Percentiles rank a stretch among this genome's conserved stretches.
Conservation (phyloP, 495 filamentous ascomycete genomes). For the Xylaria longipes region DNA sequence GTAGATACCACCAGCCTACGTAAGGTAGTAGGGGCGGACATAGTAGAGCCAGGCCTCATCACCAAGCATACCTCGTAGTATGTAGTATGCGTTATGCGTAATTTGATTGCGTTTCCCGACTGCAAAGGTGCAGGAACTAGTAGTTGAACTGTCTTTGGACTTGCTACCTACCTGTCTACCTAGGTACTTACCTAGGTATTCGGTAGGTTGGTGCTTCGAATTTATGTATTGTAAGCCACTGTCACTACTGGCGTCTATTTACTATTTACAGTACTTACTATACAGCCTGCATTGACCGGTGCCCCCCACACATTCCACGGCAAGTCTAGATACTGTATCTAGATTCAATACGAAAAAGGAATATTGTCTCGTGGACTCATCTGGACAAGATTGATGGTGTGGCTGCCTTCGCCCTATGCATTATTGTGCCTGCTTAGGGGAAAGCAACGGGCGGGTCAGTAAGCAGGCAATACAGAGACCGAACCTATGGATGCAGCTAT, state of each 20-base stretch:
- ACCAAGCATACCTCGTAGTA: not conserved
- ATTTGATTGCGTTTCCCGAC: not conserved
- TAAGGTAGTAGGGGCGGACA: not conserved
- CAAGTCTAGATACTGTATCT: not conserved
- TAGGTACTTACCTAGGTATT: too few relatives aligned
- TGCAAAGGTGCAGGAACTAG: not conserved
- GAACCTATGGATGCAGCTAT: not conserved
- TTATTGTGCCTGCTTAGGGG: not conserved
- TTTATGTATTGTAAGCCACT: conserved; percentile 6
- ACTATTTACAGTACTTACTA: too few relatives aligned
- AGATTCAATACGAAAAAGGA: conserved; percentile 9
- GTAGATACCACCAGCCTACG: not conserved
- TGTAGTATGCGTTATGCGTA: too few relatives aligned
- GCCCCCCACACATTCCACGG: conserved; percentile 5
- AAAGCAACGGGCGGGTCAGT: not conserved
- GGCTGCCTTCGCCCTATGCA: not conserved
- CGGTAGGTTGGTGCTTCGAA: not conserved
- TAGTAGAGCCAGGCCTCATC: not conserved
- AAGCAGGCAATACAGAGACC: not conserved
- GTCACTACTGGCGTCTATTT: not conserved
- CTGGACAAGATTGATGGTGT: not conserved
- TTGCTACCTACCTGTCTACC: too few relatives aligned
- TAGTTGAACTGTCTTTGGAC: not conserved
- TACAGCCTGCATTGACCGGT: not conserved
- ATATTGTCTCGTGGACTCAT: conserved; percentile 18